These are phyloP conservation scores for Rhodofomes roseus DNA, from an alignment of 1,284 basidiomycete genomes.

Conservation along the genomic window DNA sequence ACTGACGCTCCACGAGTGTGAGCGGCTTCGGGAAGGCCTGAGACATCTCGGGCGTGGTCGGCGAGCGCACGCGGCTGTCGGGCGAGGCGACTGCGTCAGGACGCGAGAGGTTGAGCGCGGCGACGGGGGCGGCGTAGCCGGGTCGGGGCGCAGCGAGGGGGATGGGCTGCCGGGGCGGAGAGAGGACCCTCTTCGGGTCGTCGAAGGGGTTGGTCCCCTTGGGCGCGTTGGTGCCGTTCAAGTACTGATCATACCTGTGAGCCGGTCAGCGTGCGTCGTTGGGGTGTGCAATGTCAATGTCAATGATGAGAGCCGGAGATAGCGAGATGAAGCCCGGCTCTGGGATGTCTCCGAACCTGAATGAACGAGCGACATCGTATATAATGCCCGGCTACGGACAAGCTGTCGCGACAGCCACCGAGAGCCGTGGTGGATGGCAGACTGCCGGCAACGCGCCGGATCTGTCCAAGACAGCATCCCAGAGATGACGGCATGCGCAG, in stretches of 20 bases:
- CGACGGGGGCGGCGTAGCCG: slow-evolving; percentile 66
- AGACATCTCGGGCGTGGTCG: slow-evolving; percentile 36
- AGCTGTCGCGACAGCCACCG: neutral
- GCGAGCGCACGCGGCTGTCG: slow-evolving; percentile 26
- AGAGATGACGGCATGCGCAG: neutral
- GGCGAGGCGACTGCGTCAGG: slow-evolving; percentile 40
- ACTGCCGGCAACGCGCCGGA: neutral
- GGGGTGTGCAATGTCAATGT: neutral
- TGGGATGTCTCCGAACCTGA: neutral
- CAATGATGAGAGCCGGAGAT: neutral
- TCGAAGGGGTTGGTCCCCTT: slow-evolving; percentile 43
- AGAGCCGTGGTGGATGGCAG: neutral
- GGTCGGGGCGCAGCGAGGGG: slow-evolving; percentile 66
- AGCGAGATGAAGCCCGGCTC: neutral
- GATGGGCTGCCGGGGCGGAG: slow-evolving; percentile 32
- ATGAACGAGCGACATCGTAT: no score
- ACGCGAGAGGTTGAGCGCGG: slow-evolving; percentile 53
- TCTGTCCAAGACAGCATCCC: neutral
- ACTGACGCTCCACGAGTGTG: slow-evolving; percentile 22
- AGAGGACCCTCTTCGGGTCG: slow-evolving; percentile 38
- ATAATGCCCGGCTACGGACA: neutral
- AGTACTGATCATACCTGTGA: slow-evolving; percentile 61
- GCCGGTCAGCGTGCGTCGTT: slow-evolving; percentile 2
- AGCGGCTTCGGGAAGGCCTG: slow-evolving; percentile 34
- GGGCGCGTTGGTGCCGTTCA: slow-evolving; percentile 42